phyloP scores from a whole-genome alignment of 2,329 filamentous ascomycete genomes.

The Talaromyces sp. region DNA sequence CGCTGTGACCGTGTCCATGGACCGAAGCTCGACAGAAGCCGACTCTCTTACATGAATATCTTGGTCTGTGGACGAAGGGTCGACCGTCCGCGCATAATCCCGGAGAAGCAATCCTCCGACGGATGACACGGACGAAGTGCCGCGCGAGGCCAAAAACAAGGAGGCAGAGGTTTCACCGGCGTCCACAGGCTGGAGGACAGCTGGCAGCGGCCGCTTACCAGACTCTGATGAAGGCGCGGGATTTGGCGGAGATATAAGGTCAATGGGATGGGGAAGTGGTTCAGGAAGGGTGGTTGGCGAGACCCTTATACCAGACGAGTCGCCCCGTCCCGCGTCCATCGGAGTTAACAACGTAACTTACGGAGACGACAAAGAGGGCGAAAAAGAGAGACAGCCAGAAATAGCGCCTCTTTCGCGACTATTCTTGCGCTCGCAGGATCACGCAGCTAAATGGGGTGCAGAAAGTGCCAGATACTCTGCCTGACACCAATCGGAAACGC shows the following conservation, averaged over 20 bases:
- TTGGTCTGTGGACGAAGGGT: constrained; percentile 33
- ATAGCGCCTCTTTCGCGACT: not conserved
- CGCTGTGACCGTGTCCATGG: constrained; percentile 14
- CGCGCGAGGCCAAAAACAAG: constrained; percentile 8
- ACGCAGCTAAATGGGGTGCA: not conserved
- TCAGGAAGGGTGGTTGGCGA: constrained; percentile 2
- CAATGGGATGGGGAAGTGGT: constrained; percentile 5
- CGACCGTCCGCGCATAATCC: constrained; percentile 39
- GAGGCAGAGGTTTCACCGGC: not conserved
- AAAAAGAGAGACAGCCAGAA: not conserved
- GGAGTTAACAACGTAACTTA: not conserved
- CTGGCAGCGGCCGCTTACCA: not conserved
- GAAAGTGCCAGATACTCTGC: not conserved
- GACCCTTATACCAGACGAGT: constrained; percentile 5
- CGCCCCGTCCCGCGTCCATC: constrained; percentile 1
- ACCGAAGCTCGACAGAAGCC: constrained; percentile 12
- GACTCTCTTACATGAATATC: constrained; percentile 22
- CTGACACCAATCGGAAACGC: not conserved
- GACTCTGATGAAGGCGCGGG: constrained; percentile 4
- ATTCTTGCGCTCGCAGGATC: not conserved
- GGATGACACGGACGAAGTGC: constrained; percentile 17
- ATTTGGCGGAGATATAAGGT: constrained; percentile 9
- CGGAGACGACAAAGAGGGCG: not conserved
- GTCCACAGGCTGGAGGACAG: constrained; percentile 1
- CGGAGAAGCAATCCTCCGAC: constrained; percentile 36